Percentiles rank a stretch among this genome's conserved stretches.
phyloP scores from a whole-genome alignment of 2,329 filamentous ascomycete genomes.

The Neofusicoccum sp. region DNA sequence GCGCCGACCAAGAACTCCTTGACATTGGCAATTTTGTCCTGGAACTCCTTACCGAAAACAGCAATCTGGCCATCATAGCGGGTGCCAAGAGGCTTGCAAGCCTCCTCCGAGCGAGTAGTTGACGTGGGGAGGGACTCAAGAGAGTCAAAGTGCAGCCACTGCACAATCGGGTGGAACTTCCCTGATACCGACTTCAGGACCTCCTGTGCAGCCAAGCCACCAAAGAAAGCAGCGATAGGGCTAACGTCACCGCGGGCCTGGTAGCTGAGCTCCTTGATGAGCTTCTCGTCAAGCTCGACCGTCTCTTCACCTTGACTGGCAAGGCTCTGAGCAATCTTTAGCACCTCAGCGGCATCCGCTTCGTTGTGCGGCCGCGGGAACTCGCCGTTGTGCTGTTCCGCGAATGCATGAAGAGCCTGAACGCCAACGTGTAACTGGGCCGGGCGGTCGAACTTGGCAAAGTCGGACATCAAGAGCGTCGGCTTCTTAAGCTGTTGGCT shows the following conservation, averaged over 20 bases:
- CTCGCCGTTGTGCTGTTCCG: slow-evolving; percentile 65
- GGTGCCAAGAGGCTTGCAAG: slow-evolving; percentile 79
- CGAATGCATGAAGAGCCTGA: slow-evolving; percentile 87
- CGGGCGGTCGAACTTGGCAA: slow-evolving; percentile 95
- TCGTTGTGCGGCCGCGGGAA: slow-evolving; percentile 83
- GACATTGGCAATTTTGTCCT: slow-evolving; percentile 87
- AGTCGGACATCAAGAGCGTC: slow-evolving; percentile 89
- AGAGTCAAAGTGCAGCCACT: slow-evolving; percentile 97
- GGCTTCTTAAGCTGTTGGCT: slow-evolving; percentile 77
- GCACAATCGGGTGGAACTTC: slow-evolving; percentile 93
- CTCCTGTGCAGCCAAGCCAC: slow-evolving; percentile 89
- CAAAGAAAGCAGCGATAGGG: slow-evolving; percentile 92
- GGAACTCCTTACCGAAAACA: slow-evolving; percentile 89
- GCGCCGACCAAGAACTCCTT: slow-evolving; percentile 94
- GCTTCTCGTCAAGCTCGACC: slow-evolving; percentile 83
- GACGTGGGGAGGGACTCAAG: slow-evolving; percentile 87
- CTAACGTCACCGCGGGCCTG: slow-evolving; percentile 88
- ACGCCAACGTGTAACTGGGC: slow-evolving; percentile 88
- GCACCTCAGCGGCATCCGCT: slow-evolving; percentile 73
- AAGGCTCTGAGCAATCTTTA: slow-evolving; percentile 72
- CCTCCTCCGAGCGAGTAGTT: slow-evolving; percentile 73
- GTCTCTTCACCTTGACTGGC: slow-evolving; percentile 66
- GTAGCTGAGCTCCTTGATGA: slow-evolving; percentile 89
- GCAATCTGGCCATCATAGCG: slow-evolving; percentile 97
- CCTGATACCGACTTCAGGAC: slow-evolving; percentile 95